A percentile compares a stretch with the other conserved stretches of the same genome.
Evolutionary conservation across 768 basidiomycete genomes (phyloP).

Genomic region (Cytidiella melzeri): DNA sequence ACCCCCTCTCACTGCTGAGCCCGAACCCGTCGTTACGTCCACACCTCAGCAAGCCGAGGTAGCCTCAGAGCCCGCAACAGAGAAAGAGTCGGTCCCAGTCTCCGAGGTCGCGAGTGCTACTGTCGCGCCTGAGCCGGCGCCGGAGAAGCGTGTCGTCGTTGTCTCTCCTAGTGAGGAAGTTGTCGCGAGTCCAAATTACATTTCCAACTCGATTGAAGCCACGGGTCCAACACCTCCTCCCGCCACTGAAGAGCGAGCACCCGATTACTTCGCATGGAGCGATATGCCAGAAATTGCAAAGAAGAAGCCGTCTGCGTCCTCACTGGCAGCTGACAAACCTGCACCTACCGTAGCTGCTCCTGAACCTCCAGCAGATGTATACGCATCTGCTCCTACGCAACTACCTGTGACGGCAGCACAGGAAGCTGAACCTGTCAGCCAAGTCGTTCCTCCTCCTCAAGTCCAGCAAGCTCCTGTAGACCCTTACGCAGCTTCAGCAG

Average conservation of each 20-base stretch:
- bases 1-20: constrained; percentile 1
- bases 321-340: constrained; percentile 13
- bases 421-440: background rate
- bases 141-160: constrained; percentile 9
- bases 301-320: constrained; percentile 10
- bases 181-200: background rate
- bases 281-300: constrained; percentile 9
- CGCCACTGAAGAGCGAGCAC: constrained; percentile 9
- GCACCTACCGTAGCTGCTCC: constrained; percentile 12
- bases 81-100: constrained; percentile 5
- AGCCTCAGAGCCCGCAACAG: background rate
- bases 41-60: background rate
- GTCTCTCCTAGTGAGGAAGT: constrained; percentile 6
- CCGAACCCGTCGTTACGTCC: constrained; percentile 2
- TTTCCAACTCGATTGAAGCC: background rate
- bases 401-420: constrained; percentile 14
- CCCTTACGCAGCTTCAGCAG: constrained; percentile 17
- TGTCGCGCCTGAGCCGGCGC: background rate
- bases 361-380: background rate
- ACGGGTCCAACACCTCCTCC: constrained; percentile 1
- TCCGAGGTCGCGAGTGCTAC: constrained; percentile 10
- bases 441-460: background rate
- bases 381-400: constrained; percentile 15
- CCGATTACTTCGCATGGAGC: constrained; percentile 20
- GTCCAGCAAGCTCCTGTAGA: constrained; percentile 8